A percentile compares a stretch with the other conserved stretches of the same genome.
phyloP scores from a whole-genome alignment of 2,329 filamentous ascomycete species.

The Microthyrium microscopicum region DNA sequence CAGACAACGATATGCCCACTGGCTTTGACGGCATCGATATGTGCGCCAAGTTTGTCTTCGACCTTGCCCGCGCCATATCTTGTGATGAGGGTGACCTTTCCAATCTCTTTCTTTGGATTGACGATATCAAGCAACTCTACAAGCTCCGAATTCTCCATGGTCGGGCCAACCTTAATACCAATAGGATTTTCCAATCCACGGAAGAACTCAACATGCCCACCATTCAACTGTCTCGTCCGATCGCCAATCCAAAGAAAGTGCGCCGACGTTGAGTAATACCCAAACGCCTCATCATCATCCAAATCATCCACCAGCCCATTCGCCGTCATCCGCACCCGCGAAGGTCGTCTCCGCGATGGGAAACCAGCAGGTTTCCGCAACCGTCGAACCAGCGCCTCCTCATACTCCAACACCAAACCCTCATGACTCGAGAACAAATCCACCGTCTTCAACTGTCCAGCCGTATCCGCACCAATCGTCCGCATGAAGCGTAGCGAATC shows the following conservation, averaged over 20 bases:
- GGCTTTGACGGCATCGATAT: constrained; percentile 76
- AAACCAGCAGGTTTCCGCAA: constrained; percentile 45
- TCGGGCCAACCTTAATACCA: constrained; percentile 88
- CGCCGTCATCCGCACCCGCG: constrained; percentile 4
- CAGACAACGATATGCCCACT: constrained; percentile 69
- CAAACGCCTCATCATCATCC: constrained; percentile 27
- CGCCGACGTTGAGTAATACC: constrained; percentile 85
- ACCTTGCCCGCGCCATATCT: constrained; percentile 78
- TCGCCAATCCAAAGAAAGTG: constrained; percentile 99
- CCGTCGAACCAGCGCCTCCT: constrained; percentile 67
- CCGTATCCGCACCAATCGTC: constrained; percentile 74
- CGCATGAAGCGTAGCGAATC: constrained; percentile 89
- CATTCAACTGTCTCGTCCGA: constrained; percentile 81
- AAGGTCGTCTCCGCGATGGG: constrained; percentile 13
- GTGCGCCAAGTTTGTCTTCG: constrained; percentile 54
- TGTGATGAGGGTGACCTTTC: constrained; percentile 92
- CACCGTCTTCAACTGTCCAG: constrained; percentile 71
- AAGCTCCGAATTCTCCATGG: constrained; percentile 61
- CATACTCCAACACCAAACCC: constrained; percentile 84
- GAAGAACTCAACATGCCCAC: constrained; percentile 94
- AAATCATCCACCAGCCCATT: constrained; percentile 9
- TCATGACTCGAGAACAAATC: constrained; percentile 95
- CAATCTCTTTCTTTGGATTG: constrained; percentile 65
- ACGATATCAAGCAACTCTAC: constrained; percentile 66
- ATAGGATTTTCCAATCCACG: constrained; percentile 91